phyloP scores from a whole-genome alignment of 2,329 filamentous ascomycete genomes.

The Orbilia ellipsospora region DNA sequence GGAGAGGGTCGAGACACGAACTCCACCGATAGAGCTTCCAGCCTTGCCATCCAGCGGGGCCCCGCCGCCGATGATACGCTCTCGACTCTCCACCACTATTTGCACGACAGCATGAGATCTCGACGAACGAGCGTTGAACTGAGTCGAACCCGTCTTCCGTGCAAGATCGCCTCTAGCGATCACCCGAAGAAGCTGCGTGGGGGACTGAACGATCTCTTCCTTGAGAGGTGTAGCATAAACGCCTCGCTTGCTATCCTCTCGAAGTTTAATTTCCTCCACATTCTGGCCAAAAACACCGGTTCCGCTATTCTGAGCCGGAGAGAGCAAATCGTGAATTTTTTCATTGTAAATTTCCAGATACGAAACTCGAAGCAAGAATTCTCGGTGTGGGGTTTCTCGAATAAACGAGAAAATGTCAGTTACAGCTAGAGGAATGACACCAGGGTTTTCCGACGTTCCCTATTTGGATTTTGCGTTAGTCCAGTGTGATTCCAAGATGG shows the following conservation, averaged over 20 bases:
- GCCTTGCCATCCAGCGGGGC: constrained; percentile 60
- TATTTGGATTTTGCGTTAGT: constrained; percentile 8
- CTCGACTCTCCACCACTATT: constrained; percentile 96
- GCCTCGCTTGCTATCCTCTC: constrained; percentile 94
- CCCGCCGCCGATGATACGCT: constrained; percentile 74
- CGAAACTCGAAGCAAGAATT: constrained; percentile 94
- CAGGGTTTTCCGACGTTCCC: constrained; percentile 69
- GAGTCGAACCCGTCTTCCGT: constrained; percentile 88
- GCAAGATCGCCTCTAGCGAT: constrained; percentile 95
- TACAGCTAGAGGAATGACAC: constrained; percentile 95
- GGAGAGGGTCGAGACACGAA: constrained; percentile 93
- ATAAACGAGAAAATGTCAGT: constrained; percentile 99
- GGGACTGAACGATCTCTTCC: constrained; percentile 98
- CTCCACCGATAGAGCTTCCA: constrained; percentile 73
- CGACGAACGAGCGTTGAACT: constrained; percentile 96
- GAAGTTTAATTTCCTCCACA: constrained; percentile 95
- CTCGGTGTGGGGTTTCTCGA: constrained; percentile 90
- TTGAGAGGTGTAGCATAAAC: constrained; percentile 96
- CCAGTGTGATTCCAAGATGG: background rate
- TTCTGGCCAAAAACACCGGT: constrained; percentile 67
- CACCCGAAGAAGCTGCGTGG: constrained; percentile 91
- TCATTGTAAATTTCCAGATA: constrained; percentile 99
- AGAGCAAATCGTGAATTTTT: constrained; percentile 91
- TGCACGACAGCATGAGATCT: constrained; percentile 98
- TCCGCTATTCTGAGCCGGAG: constrained; percentile 64